A percentile compares a stretch with the other conserved stretches of the same genome.
phyloP scores from a whole-genome alignment of 352 stramenopile genomes.

The Blastocystis sp. region DNA sequence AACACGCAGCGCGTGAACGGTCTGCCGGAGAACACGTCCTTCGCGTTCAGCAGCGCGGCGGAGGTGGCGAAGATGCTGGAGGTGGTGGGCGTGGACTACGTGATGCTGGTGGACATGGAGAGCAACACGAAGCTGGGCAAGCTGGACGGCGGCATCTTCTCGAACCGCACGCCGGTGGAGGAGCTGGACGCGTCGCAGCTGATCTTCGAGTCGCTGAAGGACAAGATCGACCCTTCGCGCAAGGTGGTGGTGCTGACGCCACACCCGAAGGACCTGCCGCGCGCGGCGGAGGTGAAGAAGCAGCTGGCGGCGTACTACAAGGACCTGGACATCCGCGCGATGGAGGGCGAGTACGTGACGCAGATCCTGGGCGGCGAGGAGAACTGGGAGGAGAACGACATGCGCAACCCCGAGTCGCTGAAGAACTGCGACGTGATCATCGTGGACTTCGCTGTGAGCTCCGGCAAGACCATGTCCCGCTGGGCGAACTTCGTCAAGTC shows the following conservation, averaged over 20 bases:
- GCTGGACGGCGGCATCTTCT: slow-evolving; percentile 54
- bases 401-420: slow-evolving; percentile 96
- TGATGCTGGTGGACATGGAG: slow-evolving; percentile 79
- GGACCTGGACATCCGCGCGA: slow-evolving; percentile 46
- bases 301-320: slow-evolving; percentile 84
- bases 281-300: slow-evolving; percentile 79
- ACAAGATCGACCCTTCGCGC: slow-evolving; percentile 45
- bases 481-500: slow-evolving; percentile 89
- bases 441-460: slow-evolving; percentile 99
- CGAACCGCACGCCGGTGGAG: slow-evolving; percentile 47
- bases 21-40: slow-evolving; percentile 19
- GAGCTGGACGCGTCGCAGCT: slow-evolving; percentile 48
- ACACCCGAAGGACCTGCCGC: slow-evolving; percentile 70
- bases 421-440: slow-evolving; percentile 97
- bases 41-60: slow-evolving; percentile 90
- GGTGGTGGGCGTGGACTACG: slow-evolving; percentile 83
- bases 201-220: slow-evolving; percentile 53
- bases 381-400: slow-evolving; percentile 89
- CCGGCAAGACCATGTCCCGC: slow-evolving; percentile 91
- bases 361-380: slow-evolving; percentile 69
- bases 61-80: slow-evolving; percentile 85
- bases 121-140: slow-evolving; percentile 60
- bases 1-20: slow-evolving; percentile 64
- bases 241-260: slow-evolving; percentile 70
- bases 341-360: slow-evolving; percentile 70